phyloP scores from a whole-genome alignment of 805 yeast species.

The Tetrapisispora fleetii region DNA sequence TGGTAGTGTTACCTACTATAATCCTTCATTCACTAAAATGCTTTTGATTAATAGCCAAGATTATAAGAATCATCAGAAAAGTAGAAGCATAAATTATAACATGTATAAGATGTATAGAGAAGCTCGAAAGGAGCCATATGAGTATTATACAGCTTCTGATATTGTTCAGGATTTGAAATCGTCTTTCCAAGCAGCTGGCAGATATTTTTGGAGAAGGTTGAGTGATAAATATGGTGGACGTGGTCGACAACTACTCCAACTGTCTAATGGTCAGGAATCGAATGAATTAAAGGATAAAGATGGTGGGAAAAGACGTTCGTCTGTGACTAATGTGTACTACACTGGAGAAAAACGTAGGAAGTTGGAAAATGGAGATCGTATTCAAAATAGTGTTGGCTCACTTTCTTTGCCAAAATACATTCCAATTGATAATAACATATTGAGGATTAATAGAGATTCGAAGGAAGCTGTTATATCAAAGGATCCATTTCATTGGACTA shows the following conservation, averaged over 20 bases:
- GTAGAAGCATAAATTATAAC: neutral
- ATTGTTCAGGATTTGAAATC: constrained; percentile 3
- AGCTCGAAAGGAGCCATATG: neutral
- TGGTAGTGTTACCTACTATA: neutral
- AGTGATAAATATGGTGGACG: neutral
- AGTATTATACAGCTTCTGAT: neutral
- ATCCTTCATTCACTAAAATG: neutral
- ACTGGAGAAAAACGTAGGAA: neutral
- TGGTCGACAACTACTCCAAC: neutral
- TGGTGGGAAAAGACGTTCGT: constrained; percentile 1
- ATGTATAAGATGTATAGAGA: too few species aligned
- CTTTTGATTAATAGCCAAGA: constrained; percentile 2
- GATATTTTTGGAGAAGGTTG: constrained; percentile 7
- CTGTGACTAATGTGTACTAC: neutral
- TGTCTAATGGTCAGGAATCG: too few species aligned
- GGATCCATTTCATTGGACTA: constrained; percentile 26
- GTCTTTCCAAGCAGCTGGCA: constrained; percentile 9
- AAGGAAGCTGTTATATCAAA: constrained; percentile 5
- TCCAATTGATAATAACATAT: neutral
- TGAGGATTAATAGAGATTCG: neutral
- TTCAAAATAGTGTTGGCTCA: neutral
- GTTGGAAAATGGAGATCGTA: neutral
- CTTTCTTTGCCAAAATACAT: neutral
- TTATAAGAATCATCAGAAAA: neutral
- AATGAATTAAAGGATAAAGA: neutral